phyloP scores from a whole-genome alignment of 2,329 filamentous ascomycete species.

The Monascus ruber region DNA sequence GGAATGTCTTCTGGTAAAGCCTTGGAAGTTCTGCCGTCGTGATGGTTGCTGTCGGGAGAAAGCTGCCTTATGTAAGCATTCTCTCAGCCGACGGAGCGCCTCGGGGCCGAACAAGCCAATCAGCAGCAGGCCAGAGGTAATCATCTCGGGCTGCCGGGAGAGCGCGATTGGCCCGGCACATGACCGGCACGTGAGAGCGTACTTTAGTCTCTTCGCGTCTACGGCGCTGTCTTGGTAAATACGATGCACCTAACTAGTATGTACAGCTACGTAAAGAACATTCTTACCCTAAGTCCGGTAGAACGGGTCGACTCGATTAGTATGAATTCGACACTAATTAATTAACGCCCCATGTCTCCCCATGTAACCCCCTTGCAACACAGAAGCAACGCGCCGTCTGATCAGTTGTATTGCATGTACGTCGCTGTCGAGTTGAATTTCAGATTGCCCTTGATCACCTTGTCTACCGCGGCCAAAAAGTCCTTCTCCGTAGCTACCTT shows the following conservation, averaged over 20 bases:
- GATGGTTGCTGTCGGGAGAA: conserved; percentile 12
- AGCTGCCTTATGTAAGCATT: conserved; percentile 26
- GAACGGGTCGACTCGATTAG: too few species aligned
- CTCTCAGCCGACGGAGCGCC: conserved; percentile 19
- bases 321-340: too few species aligned
- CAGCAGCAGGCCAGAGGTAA: conserved; percentile 21
- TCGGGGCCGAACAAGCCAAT: conserved; percentile 23
- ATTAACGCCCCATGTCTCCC: conserved; percentile 12
- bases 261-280: too few species aligned
- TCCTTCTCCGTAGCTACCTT: conserved; percentile 99
- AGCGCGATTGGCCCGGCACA: conserved; percentile 16
- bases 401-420: conserved; percentile 98
- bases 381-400: conserved; percentile 7
- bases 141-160: conserved; percentile 22
- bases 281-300: too few species aligned
- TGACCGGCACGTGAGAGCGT: conserved; percentile 15
- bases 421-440: conserved; percentile 99
- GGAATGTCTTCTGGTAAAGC: conserved; percentile 5
- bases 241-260: too few species aligned
- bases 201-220: conserved; percentile 13
- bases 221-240: conserved; percentile 4
- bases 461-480: conserved; percentile 94
- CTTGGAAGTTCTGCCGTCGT: conserved; percentile 12
- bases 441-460: conserved; percentile 97
- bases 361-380: conserved; percentile 13